Conservation (phyloP, 805 yeast genomes). For the Suhomyces sp. region DNA sequence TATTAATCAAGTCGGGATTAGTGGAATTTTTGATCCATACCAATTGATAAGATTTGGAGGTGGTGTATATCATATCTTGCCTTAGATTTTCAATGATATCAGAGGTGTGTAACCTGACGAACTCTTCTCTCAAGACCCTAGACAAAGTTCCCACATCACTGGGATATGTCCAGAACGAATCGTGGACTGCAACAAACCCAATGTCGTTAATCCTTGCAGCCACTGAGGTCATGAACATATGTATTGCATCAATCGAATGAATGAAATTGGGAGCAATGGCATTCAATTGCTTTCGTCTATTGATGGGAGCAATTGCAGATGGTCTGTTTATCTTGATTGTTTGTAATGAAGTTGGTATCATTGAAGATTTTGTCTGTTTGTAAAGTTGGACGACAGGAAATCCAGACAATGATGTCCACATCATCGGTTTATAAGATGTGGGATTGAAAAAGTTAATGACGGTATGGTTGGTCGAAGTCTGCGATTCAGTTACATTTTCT, state of each 20-base stretch:
- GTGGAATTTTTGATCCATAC: constrained; percentile 26
- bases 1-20: constrained; percentile 11
- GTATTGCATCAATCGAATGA: constrained; percentile 43
- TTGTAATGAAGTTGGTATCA: constrained; percentile 25
- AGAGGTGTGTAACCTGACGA: constrained; percentile 32
- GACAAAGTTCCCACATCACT: constrained; percentile 28
- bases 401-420: constrained; percentile 43
- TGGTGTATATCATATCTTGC: constrained; percentile 25
- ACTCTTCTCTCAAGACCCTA: constrained; percentile 30
- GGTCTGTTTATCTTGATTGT: constrained; percentile 18
- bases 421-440: constrained; percentile 31
- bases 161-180: constrained; percentile 45
- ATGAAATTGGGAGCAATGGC: constrained; percentile 45
- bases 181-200: constrained; percentile 42
- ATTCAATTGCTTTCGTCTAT: constrained; percentile 30
- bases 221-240: constrained; percentile 36
- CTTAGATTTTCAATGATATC: constrained; percentile 25
- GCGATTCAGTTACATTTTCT: not conserved
- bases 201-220: constrained; percentile 19
- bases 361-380: constrained; percentile 13
- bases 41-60: constrained; percentile 28
- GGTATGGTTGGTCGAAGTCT: no score
- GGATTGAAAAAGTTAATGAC: constrained; percentile 19
- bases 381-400: constrained; percentile 43
- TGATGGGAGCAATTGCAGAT: constrained; percentile 23